phyloP scores from a whole-genome alignment of 495 filamentous ascomycete genomes.

The Hypoxylon lenormandii region DNA sequence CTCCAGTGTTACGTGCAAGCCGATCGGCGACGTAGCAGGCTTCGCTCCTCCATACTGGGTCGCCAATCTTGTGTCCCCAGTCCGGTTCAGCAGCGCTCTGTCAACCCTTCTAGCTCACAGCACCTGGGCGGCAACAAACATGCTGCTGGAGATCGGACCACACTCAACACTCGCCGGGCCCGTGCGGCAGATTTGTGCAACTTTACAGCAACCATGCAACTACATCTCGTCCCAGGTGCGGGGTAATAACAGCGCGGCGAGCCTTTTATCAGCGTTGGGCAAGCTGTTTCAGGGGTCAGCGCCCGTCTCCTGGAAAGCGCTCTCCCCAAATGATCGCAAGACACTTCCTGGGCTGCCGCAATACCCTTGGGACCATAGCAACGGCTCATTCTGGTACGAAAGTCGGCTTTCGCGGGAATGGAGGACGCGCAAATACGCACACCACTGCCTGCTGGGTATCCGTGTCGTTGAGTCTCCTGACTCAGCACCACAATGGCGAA shows the following conservation, averaged over 20 bases:
- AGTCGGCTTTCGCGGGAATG: constrained; percentile 54
- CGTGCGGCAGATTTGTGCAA: constrained; percentile 50
- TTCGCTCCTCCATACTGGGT: constrained; percentile 50
- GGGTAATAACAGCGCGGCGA: constrained; percentile 22
- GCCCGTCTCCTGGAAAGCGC: too few relatives aligned
- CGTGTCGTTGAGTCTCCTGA: constrained; percentile 50
- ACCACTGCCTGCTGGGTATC: constrained; percentile 62
- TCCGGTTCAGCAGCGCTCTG: constrained; percentile 53
- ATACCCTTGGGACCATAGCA: constrained; percentile 59
- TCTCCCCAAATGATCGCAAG: too few relatives aligned
- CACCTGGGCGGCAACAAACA: constrained; percentile 25
- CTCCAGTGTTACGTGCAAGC: constrained; percentile 50
- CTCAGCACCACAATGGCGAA: constrained; percentile 62
- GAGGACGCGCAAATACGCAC: constrained; percentile 53
- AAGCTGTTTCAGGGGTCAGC: constrained; percentile 40
- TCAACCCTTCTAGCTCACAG: constrained; percentile 39
- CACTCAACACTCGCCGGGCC: constrained; percentile 58
- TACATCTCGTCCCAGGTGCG: constrained; percentile 55
- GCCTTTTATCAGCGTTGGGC: constrained; percentile 49
- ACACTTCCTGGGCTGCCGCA: constrained; percentile 57
- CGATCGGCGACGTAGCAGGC: constrained; percentile 18
- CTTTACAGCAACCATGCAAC: constrained; percentile 12
- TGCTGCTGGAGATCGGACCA: constrained; percentile 63
- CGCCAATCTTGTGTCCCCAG: constrained; percentile 49
- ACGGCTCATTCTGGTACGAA: constrained; percentile 57